Conservation (phyloP, 2,329 filamentous ascomycete genomes). For the Ceratocystis harringtonii region DNA sequence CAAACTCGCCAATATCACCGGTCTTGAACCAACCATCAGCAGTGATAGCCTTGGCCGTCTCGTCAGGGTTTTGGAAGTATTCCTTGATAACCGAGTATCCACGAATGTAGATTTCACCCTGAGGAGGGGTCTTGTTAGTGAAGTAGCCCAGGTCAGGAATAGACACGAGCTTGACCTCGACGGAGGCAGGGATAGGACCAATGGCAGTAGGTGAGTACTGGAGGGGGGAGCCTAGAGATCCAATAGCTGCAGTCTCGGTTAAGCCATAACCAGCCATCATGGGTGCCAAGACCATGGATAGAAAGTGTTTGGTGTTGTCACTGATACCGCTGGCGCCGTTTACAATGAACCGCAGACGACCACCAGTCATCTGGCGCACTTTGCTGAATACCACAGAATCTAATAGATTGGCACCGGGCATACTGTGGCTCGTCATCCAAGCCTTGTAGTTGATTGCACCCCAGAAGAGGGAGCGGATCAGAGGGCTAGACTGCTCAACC, state of each 20-base stretch:
- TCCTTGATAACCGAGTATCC: conserved; percentile 58
- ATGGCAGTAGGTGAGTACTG: conserved; percentile 67
- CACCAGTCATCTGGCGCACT: conserved; percentile 79
- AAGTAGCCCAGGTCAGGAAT: conserved; percentile 79
- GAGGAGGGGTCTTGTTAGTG: conserved; percentile 57
- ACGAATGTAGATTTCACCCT: conserved; percentile 85
- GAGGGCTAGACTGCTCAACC: conserved; percentile 53
- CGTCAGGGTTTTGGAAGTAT: conserved; percentile 76
- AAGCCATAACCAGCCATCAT: conserved; percentile 92
- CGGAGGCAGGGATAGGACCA: conserved; percentile 58
- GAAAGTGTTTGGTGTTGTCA: conserved; percentile 73
- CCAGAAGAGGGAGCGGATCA: conserved; percentile 69
- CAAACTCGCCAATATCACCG: conserved; percentile 86
- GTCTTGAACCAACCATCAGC: conserved; percentile 93
- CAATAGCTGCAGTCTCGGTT: conserved; percentile 82
- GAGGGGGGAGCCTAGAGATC: conserved; percentile 66
- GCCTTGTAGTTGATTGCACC: conserved; percentile 44
- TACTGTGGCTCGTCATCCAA: conserved; percentile 40
- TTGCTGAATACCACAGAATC: conserved; percentile 83
- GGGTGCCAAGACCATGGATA: conserved; percentile 81
- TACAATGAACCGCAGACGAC: conserved; percentile 74
- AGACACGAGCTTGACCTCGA: conserved; percentile 87
- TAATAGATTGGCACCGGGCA: conserved; percentile 54
- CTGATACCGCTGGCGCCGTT: conserved; percentile 88
- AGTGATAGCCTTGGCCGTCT: conserved; percentile 64